Percentiles rank a stretch among this genome's conserved stretches.
phyloP scores from a whole-genome alignment of 768 basidiomycete species.

The Podaxis mareebaensis region DNA sequence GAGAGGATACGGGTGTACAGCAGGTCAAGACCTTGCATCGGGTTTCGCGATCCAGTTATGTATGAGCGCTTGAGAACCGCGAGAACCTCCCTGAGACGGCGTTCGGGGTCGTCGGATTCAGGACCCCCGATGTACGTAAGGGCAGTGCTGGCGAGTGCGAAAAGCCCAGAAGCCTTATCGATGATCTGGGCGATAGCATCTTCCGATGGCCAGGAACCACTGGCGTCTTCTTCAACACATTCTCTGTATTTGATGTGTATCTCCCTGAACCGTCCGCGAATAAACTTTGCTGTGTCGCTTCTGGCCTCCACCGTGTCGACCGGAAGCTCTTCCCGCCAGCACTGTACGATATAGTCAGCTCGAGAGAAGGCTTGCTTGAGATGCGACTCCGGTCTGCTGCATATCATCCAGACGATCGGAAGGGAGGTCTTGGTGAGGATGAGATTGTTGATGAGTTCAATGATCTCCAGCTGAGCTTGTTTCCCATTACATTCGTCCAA shows the following conservation, averaged over 20 bases:
- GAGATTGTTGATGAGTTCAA: not conserved
- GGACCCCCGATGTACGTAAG: not conserved
- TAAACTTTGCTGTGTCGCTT: not conserved
- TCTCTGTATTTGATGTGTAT: not conserved
- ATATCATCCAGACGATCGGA: constrained; percentile 1
- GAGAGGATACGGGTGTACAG: not conserved
- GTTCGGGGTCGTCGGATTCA: not conserved
- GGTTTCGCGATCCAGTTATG: not conserved
- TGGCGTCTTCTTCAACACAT: not conserved
- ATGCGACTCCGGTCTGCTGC: not conserved
- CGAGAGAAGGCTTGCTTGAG: not conserved
- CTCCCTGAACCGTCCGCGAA: not conserved
- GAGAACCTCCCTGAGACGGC: not conserved
- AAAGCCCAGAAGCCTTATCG: not conserved
- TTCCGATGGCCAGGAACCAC: not conserved
- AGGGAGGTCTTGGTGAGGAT: not conserved
- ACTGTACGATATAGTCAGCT: not conserved
- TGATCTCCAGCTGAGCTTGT: not conserved
- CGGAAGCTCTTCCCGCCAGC: not conserved
- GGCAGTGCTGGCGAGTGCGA: not conserved
- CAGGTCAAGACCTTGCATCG: not conserved
- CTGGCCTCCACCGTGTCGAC: not conserved
- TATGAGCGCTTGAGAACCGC: not conserved
- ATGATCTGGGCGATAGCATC: not conserved
- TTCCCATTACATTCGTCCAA: constrained; percentile 1